Evolutionary conservation across 192 early-diverging fungal genomes (phyloP).

Genomic region (Gaertneriomyces semiglobifer): DNA sequence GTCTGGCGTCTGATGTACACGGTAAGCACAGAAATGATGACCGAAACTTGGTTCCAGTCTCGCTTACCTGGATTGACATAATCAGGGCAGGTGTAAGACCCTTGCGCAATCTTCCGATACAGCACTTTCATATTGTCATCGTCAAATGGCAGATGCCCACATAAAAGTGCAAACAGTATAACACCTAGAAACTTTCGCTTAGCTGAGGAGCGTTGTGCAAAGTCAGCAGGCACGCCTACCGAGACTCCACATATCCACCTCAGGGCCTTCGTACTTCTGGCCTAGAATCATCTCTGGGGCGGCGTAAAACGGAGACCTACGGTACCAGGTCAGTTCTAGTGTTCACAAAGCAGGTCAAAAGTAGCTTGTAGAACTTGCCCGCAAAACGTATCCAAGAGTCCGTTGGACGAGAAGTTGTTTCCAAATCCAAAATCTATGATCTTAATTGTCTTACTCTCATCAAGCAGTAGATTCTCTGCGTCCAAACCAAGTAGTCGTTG

Average conservation of each 20-base stretch:
- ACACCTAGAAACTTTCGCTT: constrained; percentile 51
- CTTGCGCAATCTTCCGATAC: constrained; percentile 77
- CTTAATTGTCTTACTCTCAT: constrained; percentile 64
- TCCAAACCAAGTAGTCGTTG: not conserved
- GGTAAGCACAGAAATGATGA: constrained; percentile 52
- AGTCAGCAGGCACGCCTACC: constrained; percentile 23
- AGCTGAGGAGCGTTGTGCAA: not conserved
- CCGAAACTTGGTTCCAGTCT: constrained; percentile 12
- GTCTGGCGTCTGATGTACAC: constrained; percentile 38
- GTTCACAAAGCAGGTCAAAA: constrained; percentile 44
- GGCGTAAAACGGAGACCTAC: constrained; percentile 70
- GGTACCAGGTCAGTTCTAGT: constrained; percentile 48
- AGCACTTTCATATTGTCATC: constrained; percentile 80
- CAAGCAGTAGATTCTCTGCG: constrained; percentile 80
- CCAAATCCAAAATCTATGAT: constrained; percentile 90
- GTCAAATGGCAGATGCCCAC: constrained; percentile 82
- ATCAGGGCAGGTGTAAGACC: constrained; percentile 56
- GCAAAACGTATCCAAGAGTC: constrained; percentile 54
- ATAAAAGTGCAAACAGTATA: constrained; percentile 78
- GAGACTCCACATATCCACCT: constrained; percentile 85
- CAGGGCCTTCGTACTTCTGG: constrained; percentile 76
- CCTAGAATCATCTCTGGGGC: constrained; percentile 84
- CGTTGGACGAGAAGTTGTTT: constrained; percentile 54
- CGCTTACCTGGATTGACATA: constrained; percentile 51
- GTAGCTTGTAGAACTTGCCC: constrained; percentile 54